Evolutionary conservation across 2,329 filamentous ascomycete species (phyloP).

Genomic region (Fusarium floridanum): DNA sequence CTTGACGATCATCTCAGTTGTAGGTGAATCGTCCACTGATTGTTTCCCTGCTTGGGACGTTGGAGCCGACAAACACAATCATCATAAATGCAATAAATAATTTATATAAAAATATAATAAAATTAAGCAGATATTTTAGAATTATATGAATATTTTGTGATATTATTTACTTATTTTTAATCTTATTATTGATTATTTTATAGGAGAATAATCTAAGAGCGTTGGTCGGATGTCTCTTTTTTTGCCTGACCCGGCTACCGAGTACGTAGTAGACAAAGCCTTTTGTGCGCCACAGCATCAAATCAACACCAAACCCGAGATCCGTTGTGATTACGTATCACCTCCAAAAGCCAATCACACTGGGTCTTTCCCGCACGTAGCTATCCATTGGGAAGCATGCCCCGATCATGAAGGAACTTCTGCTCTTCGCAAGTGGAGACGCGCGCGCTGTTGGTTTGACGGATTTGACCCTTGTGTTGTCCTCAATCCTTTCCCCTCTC

Average conservation of each 20-base stretch:
- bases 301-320: conserved; percentile 7
- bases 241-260: too few relatives aligned
- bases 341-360: conserved; percentile 21
- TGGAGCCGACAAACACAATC: conserved; percentile 14
- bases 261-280: not conserved
- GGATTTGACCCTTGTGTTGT: not conserved
- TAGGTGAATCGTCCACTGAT: not conserved
- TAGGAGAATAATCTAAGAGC: too few relatives aligned
- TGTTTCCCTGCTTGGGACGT: conserved; percentile 28
- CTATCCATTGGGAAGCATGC: not conserved
- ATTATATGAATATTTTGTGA: too few relatives aligned
- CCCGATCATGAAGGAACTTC: not conserved
- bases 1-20: not conserved
- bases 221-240: too few relatives aligned
- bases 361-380: conserved; percentile 10
- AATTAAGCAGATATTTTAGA: too few relatives aligned
- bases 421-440: not conserved
- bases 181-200: too few relatives aligned
- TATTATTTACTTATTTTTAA: too few relatives aligned
- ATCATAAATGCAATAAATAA: too few relatives aligned
- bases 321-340: conserved; percentile 5
- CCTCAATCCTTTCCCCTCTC: not conserved
- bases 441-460: not conserved
- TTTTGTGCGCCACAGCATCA: conserved; percentile 18
- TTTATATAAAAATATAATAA: too few relatives aligned